Percentiles rank a stretch among this genome's conserved stretches.
Evolutionary conservation across 768 basidiomycete species (phyloP).

Genomic region (Kwoniella sp.): DNA sequence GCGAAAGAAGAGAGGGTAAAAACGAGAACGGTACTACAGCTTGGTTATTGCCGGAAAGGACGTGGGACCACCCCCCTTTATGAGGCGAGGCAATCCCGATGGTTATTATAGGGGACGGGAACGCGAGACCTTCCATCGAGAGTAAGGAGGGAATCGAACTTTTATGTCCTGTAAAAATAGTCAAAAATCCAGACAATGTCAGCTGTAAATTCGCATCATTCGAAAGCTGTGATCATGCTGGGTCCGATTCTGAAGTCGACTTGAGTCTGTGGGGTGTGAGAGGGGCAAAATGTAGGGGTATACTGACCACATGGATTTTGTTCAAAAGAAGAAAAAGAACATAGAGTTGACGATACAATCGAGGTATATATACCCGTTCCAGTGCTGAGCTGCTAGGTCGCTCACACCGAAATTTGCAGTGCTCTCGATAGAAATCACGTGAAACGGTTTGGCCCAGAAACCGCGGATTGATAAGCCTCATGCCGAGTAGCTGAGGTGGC

Average conservation of each 20-base stretch:
- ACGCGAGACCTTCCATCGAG: slow-evolving; percentile 54
- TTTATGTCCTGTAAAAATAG: slow-evolving; percentile 47
- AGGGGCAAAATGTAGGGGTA: slow-evolving; percentile 1
- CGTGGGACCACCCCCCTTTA: slow-evolving; percentile 14
- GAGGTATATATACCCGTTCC: neutral
- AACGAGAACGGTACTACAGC: slow-evolving; percentile 17
- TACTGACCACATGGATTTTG: slow-evolving; percentile 33
- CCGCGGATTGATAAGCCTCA: neutral
- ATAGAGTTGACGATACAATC: slow-evolving; percentile 2
- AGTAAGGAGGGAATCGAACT: slow-evolving; percentile 55
- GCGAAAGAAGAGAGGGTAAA: slow-evolving; percentile 9
- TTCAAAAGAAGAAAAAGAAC: slow-evolving; percentile 11
- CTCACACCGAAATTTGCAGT: neutral
- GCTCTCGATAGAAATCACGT: neutral
- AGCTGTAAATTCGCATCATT: neutral
- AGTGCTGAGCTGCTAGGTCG: neutral
- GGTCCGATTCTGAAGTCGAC: neutral
- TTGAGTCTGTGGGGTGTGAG: too few relatives aligned
- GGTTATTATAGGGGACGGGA: slow-evolving; percentile 55
- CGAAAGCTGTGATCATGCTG: neutral
- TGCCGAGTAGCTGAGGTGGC: too few relatives aligned
- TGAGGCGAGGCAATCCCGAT: neutral
- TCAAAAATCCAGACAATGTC: neutral
- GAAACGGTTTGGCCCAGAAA: neutral
- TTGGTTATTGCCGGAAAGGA: slow-evolving; percentile 39